Percentiles rank a stretch among this genome's conserved stretches.
Conservation (phyloP, 2,329 filamentous ascomycete species). For the Trichoderma aggressivum region DNA sequence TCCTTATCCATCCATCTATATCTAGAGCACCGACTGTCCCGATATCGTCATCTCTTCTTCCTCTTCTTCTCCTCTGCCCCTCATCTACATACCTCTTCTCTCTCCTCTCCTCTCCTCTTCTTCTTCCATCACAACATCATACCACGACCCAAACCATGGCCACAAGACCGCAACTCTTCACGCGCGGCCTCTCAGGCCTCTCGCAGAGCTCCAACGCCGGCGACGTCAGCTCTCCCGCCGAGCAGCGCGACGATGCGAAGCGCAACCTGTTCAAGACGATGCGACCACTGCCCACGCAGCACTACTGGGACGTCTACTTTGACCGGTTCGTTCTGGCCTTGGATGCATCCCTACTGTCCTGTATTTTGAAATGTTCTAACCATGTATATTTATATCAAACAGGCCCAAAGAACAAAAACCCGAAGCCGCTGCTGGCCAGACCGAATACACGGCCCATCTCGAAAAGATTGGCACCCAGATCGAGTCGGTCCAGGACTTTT, state of each 20-base stretch:
- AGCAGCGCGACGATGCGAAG: slow-evolving; percentile 74
- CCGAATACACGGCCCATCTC: slow-evolving; percentile 52
- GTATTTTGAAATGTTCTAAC: background rate
- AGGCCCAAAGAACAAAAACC: slow-evolving; percentile 32
- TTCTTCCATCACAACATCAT: background rate
- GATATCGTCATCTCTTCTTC: background rate
- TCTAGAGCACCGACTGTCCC: background rate
- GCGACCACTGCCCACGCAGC: slow-evolving; percentile 71
- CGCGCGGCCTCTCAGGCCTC: slow-evolving; percentile 59
- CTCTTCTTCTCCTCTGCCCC: background rate
- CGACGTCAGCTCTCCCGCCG: slow-evolving; percentile 64
- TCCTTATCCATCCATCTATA: background rate
- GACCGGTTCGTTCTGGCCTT: slow-evolving; percentile 44
- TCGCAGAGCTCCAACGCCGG: slow-evolving; percentile 58
- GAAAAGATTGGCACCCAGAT: slow-evolving; percentile 63
- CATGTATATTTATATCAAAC: background rate
- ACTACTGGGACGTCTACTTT: slow-evolving; percentile 74
- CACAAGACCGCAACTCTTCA: slow-evolving; percentile 56
- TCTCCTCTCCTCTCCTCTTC: background rate
- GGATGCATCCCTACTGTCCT: background rate
- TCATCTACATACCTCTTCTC: background rate
- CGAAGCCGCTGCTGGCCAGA: slow-evolving; percentile 38
- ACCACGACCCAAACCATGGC: slow-evolving; percentile 45
- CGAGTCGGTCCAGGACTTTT: slow-evolving; percentile 81
- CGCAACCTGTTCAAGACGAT: slow-evolving; percentile 75